These are phyloP conservation scores for Trichomonas tenax DNA, from an alignment of 208 protist species.

Conservation along the genomic window DNA sequence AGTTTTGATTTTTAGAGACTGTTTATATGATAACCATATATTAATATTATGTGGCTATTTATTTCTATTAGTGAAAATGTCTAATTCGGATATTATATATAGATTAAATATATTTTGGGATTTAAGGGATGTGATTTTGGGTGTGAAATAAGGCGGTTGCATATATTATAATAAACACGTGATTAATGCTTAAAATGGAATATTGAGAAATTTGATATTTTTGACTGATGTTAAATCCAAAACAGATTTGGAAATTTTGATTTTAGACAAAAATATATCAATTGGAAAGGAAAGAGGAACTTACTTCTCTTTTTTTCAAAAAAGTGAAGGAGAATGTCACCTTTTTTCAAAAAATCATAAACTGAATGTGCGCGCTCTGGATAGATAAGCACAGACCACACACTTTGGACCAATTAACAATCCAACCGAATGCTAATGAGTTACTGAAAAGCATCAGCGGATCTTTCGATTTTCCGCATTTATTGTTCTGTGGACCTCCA, in stretches of 20 bases:
- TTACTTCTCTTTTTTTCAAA: background rate
- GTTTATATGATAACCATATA: too few relatives aligned
- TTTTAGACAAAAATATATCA: background rate
- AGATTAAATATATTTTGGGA: too few relatives aligned
- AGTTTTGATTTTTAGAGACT: too few relatives aligned
- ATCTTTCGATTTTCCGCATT: constrained; percentile 32
- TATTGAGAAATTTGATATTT: too few relatives aligned
- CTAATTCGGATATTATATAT: too few relatives aligned
- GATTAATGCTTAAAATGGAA: too few relatives aligned
- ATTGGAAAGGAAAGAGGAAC: background rate
- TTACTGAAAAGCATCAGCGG: constrained; percentile 51
- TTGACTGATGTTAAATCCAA: background rate
- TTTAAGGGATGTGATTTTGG: too few relatives aligned
- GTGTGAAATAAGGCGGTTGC: too few relatives aligned
- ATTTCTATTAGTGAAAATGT: too few relatives aligned
- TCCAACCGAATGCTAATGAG: constrained; percentile 65
- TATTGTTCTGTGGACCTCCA: constrained; percentile 45
- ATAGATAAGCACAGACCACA: constrained; percentile 94
- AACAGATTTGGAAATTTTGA: background rate
- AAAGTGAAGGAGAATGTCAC: background rate
- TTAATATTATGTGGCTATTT: too few relatives aligned
- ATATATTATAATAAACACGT: too few relatives aligned
- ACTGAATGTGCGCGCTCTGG: constrained; percentile 56
- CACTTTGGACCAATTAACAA: constrained; percentile 71
- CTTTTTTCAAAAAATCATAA: background rate